Conservation (phyloP, 1,139 yeast genomes). For the Scheffersomyces segobiensis region DNA sequence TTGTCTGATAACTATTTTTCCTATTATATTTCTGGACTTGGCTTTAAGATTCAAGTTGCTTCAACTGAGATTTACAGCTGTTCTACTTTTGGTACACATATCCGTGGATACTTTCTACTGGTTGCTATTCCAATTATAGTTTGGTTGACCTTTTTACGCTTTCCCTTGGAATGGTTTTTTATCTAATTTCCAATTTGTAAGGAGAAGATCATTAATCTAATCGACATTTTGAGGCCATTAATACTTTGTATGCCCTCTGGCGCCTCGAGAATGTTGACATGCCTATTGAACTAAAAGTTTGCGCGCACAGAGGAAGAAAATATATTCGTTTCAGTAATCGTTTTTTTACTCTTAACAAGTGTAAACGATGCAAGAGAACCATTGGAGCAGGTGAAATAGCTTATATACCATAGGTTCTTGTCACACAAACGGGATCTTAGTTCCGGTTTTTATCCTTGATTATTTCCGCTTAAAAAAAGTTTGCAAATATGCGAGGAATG, state of each 20-base stretch:
- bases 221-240: background rate
- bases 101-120: background rate
- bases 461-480: background rate
- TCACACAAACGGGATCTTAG: background rate
- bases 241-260: background rate
- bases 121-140: background rate
- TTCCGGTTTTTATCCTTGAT: too few species aligned
- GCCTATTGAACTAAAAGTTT: background rate
- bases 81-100: background rate
- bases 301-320: background rate
- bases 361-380: background rate
- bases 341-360: background rate
- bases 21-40: background rate
- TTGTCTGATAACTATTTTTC: background rate
- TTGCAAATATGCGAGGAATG: background rate
- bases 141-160: background rate
- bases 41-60: background rate
- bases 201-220: background rate
- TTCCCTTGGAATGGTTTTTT: background rate
- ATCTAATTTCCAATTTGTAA: background rate
- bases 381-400: background rate
- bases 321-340: too few species aligned
- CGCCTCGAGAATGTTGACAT: background rate
- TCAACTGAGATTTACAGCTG: background rate
- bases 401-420: background rate